Base-by-base conservation (phyloP, 2,329 filamentous ascomycete species). In the Chaetothyriales sp. region DNA sequence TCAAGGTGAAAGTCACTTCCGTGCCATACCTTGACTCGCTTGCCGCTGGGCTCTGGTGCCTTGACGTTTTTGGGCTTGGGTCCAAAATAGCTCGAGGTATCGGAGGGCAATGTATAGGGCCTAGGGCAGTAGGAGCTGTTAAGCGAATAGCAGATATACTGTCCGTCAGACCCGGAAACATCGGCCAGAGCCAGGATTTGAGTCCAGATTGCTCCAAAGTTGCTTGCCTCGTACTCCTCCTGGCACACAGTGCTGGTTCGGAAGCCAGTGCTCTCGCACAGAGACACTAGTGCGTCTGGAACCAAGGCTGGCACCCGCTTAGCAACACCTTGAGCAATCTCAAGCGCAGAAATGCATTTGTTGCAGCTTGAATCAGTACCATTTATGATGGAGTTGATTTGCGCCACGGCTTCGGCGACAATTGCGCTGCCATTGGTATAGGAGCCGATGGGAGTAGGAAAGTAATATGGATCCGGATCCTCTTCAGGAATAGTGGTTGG, bases 1-100 rank as follows among this genome's bases (percentile, higher is more conserved):
- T 78, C 75, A 1, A 79, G 64, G 57, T 76, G 76, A 52, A 78
- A 70, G 57, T 79, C 76, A 1, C 72, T 76, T 54, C 79, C 61
- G 56, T 79, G 76, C 9, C 77, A 62, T 2, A 79, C 73, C 56
- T 79, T 78, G 51, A 76, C 72, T 5, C 70, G 66, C 55, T 76
- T 65, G 3, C 76, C 77, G 55, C 71, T 78, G 15, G 74, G 60
- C 49, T 65, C 65, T 0, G 73, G 75, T 2, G 62, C 63, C 5
- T 58, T 66, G 3, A 65, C 59, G 55, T 74, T 68, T 3, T 55
- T 61, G 1, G 76, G 76, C 57, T 74, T 78, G 2, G 74, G 71
- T 58, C 77, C 79, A 51, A 79, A 80, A 3, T 72, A 57, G 2
- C 55, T 55, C 0, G 69, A 68, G 1, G 66, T 71, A 55, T 75